Evolutionary conservation across 495 filamentous ascomycete genomes (phyloP), one percentile per base, ranked within the genome.

Genomic region (Penicillium manginii): DNA sequence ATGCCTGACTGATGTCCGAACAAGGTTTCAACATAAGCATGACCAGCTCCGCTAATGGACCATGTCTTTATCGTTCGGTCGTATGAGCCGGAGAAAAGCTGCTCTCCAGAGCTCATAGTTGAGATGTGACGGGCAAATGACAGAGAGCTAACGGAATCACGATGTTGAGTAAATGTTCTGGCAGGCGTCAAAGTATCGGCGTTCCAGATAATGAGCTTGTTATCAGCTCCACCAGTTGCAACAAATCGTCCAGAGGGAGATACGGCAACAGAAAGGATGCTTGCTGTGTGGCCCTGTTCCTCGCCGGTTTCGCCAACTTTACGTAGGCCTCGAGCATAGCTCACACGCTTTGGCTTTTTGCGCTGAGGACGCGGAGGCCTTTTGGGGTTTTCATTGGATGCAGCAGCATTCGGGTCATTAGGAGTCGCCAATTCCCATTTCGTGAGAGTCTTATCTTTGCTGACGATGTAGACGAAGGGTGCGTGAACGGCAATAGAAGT

Each of bases 1-100:
- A 97, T 89, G 59, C 88, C 82, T 67, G 98, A 94, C 68, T 97
- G 92, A 73, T 98, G 94, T 10, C 94, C 94, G 73, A 97, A 97
- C 1, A 98, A 80, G 0, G 94, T 97, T 68, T 98, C 96, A 22
- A 98, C 83, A 66, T 97, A 98, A 23, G 92, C 91, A 54, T 79
- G 78, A 14, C 78, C 78, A 1, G 76, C 71, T 18, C 70, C 61
- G 54, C 76, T 78, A 21, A 96, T 80, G 54, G 88, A 93, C 88
- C 90, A 96, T 21, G 90, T 84, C 71, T 93, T 96, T 62, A 94
- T 86, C 3, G 92, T 96, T 17, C 94, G 86, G 73, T 98, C 94
- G 63, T 87, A 88, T 7, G 89, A 92, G 46, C 86, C 87, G 7
- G 91, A 93, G 75, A 91, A 98, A 17, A 98, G 77, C 68, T 97